A percentile compares a stretch with the other conserved stretches of the same genome.
Evolutionary conservation across 2,329 filamentous ascomycete genomes (phyloP).

Genomic region (Hypocrella siamensis): DNA sequence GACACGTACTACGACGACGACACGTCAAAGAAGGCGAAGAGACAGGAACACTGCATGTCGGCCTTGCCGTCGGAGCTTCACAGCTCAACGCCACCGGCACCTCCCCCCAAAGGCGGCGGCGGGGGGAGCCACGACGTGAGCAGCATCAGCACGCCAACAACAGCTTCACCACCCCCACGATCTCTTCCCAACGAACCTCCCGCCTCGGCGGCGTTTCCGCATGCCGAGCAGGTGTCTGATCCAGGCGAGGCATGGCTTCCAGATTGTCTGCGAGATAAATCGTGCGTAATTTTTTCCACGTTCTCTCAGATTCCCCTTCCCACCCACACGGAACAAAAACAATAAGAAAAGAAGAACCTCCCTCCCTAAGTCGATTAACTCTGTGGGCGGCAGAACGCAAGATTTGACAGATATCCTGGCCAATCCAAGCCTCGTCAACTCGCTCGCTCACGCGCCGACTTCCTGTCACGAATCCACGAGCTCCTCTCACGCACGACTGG

Average conservation of each 20-base stretch:
- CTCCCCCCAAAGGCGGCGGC: conserved; percentile 56
- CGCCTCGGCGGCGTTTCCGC: too few species aligned
- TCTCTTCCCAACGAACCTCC: not conserved
- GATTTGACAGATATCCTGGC: conserved; percentile 59
- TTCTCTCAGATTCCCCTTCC: not conserved
- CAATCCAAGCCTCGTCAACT: conserved; percentile 49
- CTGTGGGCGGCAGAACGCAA: conserved; percentile 43
- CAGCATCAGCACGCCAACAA: conserved; percentile 43
- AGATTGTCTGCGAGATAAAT: conserved; percentile 60
- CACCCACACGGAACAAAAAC: not conserved
- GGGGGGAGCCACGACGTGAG: conserved; percentile 54
- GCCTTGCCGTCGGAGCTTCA: conserved; percentile 14
- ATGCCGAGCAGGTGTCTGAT: conserved; percentile 27
- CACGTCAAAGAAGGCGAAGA: too few species aligned
- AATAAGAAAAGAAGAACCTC: conserved; percentile 3
- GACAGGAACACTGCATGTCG: conserved; percentile 10
- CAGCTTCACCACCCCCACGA: conserved; percentile 24
- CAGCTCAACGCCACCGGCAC: conserved; percentile 39
- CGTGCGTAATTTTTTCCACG: conserved; percentile 35
- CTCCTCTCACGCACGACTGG: conserved; percentile 48
- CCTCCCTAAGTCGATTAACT: too few species aligned
- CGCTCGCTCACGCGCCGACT: conserved; percentile 52
- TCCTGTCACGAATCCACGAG: conserved; percentile 59
- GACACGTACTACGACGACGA: too few species aligned
- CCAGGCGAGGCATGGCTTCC: conserved; percentile 68